Conservation (phyloP, 495 filamentous ascomycete species). For the Terfezia claveryi region DNA sequence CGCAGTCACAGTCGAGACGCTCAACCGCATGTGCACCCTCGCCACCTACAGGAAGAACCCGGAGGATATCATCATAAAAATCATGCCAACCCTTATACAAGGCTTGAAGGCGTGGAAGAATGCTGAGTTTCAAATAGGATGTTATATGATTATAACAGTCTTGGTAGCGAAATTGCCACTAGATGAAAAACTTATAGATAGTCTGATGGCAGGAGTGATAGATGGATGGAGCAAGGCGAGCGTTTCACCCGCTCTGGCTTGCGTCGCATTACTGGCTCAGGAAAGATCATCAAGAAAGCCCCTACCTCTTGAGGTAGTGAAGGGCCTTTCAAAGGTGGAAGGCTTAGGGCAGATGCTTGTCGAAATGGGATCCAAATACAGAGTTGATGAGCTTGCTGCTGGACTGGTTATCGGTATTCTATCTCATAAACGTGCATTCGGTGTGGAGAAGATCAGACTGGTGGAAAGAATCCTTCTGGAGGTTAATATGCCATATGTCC, state of each 20-base stretch:
- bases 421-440: constrained; percentile 38
- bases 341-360: constrained; percentile 34
- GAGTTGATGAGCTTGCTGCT: constrained; percentile 49
- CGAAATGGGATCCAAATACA: constrained; percentile 39
- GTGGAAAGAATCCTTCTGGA: constrained; percentile 39
- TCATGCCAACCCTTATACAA: constrained; percentile 55
- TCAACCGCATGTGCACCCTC: constrained; percentile 55
- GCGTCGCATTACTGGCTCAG: constrained; percentile 60
- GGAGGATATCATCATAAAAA: constrained; percentile 50
- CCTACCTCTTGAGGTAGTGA: constrained; percentile 45
- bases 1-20: constrained; percentile 55
- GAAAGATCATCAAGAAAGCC: constrained; percentile 27
- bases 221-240: constrained; percentile 52
- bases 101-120: constrained; percentile 48
- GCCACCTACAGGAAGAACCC: constrained; percentile 48
- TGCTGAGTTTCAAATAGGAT: constrained; percentile 56
- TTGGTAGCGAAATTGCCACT: constrained; percentile 60
- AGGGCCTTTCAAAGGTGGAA: constrained; percentile 41
- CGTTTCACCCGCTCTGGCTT: constrained; percentile 49
- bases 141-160: constrained; percentile 73
- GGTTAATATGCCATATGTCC: constrained; percentile 37
- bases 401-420: constrained; percentile 47
- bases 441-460: constrained; percentile 31
- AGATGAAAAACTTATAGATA: constrained; percentile 47
- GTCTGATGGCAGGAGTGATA: constrained; percentile 69